phyloP scores from a whole-genome alignment of 2,329 filamentous ascomycete species.

The Ambrosiella xylebori region DNA sequence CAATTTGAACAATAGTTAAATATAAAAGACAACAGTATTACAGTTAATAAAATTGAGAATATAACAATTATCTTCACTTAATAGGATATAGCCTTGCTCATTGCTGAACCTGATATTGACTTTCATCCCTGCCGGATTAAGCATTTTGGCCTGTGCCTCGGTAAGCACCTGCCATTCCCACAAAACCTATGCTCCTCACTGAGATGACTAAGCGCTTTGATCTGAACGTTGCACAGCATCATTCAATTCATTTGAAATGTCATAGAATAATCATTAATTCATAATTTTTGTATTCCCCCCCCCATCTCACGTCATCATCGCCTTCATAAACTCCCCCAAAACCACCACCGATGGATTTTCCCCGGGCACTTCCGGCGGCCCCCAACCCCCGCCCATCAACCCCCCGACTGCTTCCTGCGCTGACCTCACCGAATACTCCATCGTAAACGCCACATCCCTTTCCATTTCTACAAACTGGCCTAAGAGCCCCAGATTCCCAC shows the following conservation, averaged over 20 bases:
- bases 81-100: too few species aligned
- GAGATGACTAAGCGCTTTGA: background rate
- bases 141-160: background rate
- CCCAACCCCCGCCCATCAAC: constrained; percentile 16
- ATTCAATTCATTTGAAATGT: background rate
- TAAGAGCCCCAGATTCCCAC: constrained; percentile 23
- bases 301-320: constrained; percentile 12
- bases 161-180: background rate
- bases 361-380: constrained; percentile 18
- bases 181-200: too few species aligned
- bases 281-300: background rate
- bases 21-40: too few species aligned
- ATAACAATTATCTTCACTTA: too few species aligned
- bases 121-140: background rate
- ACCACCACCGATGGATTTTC: constrained; percentile 13
- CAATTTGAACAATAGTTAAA: too few species aligned
- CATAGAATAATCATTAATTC: background rate
- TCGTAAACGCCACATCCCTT: constrained; percentile 20
- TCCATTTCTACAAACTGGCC: constrained; percentile 26
- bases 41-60: too few species aligned
- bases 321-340: constrained; percentile 13
- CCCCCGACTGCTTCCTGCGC: constrained; percentile 22
- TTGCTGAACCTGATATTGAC: too few species aligned
- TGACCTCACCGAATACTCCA: constrained; percentile 21
- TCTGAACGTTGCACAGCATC: background rate